Evolutionary conservation across 139 green algal genomes (phyloP).

Genomic region (Tetradesmus obliquus): DNA sequence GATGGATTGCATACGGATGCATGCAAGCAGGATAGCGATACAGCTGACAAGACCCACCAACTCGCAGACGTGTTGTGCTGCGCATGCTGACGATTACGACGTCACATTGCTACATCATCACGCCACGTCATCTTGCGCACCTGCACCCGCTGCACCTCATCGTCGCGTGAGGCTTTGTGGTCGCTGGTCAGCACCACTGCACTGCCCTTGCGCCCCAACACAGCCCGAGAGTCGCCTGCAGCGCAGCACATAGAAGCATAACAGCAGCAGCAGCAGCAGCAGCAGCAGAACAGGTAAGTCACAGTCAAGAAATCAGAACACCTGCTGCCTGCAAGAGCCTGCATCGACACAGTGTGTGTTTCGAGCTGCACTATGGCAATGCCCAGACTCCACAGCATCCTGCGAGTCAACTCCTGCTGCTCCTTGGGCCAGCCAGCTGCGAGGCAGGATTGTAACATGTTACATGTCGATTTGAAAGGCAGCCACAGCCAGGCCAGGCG

Average conservation of each 20-base stretch:
- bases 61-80: neutral
- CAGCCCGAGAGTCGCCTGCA: conserved; percentile 83
- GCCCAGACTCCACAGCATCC: too few species aligned
- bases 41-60: neutral
- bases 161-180: conserved; percentile 75
- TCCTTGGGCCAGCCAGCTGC: too few species aligned
- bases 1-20: too few species aligned
- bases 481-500: neutral
- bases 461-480: neutral
- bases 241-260: neutral
- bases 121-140: neutral
- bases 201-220: conserved; percentile 72
- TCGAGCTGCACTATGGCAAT: too few species aligned
- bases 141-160: conserved; percentile 69
- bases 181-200: conserved; percentile 79
- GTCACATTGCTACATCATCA: too few species aligned
- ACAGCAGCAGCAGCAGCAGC: neutral
- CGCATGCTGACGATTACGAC: neutral
- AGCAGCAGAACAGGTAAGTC: neutral
- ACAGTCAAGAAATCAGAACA: neutral
- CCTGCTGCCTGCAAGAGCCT: neutral
- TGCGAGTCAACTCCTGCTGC: too few species aligned
- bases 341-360: too few species aligned
- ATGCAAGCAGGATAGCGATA: neutral
- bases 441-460: too few species aligned